phyloP scores from a whole-genome alignment of 495 filamentous ascomycete species.

The Cairneyella variabilis region DNA sequence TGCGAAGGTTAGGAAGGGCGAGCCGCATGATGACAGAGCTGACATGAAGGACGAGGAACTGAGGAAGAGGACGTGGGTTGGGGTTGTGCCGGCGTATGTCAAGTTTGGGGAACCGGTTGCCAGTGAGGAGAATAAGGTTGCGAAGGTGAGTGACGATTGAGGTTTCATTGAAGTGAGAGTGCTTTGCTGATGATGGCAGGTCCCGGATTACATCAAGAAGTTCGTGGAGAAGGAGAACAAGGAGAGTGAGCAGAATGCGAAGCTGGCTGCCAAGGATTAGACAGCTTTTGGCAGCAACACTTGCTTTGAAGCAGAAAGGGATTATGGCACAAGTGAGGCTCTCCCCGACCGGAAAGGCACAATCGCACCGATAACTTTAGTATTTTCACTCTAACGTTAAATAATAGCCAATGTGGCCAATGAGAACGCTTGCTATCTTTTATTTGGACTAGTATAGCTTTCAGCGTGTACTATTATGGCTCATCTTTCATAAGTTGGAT shows the following conservation, averaged over 20 bases:
- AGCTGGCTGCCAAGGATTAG: slow-evolving; percentile 6
- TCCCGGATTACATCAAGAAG: slow-evolving; percentile 15
- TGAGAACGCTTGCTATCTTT: too few species aligned
- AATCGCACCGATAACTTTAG: too few species aligned
- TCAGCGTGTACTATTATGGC: too few species aligned
- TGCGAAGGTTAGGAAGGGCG: slow-evolving; percentile 71
- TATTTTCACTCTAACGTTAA: too few species aligned
- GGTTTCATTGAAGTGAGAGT: neutral
- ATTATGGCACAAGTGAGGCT: too few species aligned
- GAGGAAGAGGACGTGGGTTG: slow-evolving; percentile 65
- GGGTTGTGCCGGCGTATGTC: slow-evolving; percentile 74
- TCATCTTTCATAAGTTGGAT: too few species aligned
- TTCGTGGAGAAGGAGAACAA: slow-evolving; percentile 20
- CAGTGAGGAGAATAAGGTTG: slow-evolving; percentile 15
- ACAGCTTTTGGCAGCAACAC: neutral
- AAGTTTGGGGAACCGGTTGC: slow-evolving; percentile 66
- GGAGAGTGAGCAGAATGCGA: slow-evolving; percentile 10
- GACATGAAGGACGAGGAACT: slow-evolving; percentile 63
- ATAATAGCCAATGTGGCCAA: too few species aligned
- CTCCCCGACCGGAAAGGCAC: too few species aligned
- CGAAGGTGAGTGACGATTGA: slow-evolving; percentile 8
- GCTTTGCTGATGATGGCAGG: neutral
- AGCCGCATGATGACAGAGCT: slow-evolving; percentile 64
- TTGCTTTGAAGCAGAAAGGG: too few species aligned
- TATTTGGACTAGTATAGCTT: too few species aligned